Evolutionary conservation across 305 asterid genomes (phyloP).

Genomic region (Fraxinus albicans): DNA sequence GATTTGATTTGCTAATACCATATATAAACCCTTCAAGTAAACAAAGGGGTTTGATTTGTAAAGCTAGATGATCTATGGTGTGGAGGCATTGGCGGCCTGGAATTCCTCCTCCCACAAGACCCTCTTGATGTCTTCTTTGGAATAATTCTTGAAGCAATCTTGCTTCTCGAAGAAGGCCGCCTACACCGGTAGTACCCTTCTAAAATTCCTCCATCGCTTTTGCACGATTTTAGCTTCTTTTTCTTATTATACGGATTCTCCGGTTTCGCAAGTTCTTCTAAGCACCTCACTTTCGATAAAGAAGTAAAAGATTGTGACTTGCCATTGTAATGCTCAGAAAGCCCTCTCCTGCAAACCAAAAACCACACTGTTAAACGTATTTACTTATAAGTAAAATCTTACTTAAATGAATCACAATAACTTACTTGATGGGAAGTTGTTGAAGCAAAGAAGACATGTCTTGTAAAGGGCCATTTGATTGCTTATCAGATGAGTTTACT

Average conservation of each 20-base stretch:
- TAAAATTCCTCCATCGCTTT: conserved; percentile 35
- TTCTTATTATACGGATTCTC: conserved; percentile 42
- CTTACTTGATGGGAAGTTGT: conserved; percentile 73
- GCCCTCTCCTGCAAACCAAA: conserved; percentile 46
- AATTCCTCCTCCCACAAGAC: conserved; percentile 13
- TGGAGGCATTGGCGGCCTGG: conserved; percentile 28
- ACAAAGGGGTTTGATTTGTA: conserved; percentile 27
- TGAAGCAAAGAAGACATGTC: conserved; percentile 61
- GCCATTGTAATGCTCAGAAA: conserved; percentile 67
- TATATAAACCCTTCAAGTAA: conserved; percentile 25
- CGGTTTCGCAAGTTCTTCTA: conserved; percentile 61
- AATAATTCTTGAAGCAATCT: conserved; percentile 26
- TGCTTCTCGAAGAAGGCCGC: conserved; percentile 21
- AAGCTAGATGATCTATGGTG: conserved; percentile 27
- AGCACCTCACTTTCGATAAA: conserved; percentile 41
- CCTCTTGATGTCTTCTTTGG: conserved; percentile 28
- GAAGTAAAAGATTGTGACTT: conserved; percentile 66
- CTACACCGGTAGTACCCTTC: conserved; percentile 6
- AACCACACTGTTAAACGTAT: neutral
- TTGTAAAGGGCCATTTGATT: conserved; percentile 35
- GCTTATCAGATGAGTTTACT: conserved; percentile 20
- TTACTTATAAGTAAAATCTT: neutral
- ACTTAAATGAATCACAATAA: neutral
- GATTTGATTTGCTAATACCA: neutral
- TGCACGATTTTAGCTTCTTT: conserved; percentile 58